Percentiles rank a stretch among this genome's conserved stretches.
Conservation (phyloP, 805 yeast species). For the Suhomyces prunicola region DNA sequence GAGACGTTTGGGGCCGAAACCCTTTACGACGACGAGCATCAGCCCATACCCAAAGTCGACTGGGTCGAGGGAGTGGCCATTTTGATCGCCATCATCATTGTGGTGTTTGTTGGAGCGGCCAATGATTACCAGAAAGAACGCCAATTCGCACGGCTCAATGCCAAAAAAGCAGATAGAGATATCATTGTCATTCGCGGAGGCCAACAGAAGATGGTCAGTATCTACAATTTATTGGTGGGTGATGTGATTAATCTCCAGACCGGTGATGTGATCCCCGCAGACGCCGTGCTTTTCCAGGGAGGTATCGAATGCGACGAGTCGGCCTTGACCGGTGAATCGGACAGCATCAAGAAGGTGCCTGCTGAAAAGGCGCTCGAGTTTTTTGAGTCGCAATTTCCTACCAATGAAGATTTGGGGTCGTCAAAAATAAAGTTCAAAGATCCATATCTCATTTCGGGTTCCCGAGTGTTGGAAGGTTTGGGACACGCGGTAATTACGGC, state of each 20-base stretch:
- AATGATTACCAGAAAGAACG: conserved; percentile 96
- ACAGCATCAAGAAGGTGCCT: conserved; percentile 68
- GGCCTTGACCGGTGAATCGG: conserved; percentile 90
- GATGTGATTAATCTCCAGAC: conserved; percentile 81
- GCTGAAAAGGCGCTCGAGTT: conserved; percentile 41
- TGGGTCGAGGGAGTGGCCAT: conserved; percentile 99
- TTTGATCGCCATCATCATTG: conserved; percentile 84
- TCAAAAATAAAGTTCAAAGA: conserved; percentile 51
- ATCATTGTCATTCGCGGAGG: conserved; percentile 76
- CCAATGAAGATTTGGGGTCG: conserved; percentile 40
- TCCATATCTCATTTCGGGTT: conserved; percentile 87
- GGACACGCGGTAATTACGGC: conserved; percentile 87
- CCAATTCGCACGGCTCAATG: conserved; percentile 84
- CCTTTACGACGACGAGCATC: conserved; percentile 74
- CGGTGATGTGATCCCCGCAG: conserved; percentile 93
- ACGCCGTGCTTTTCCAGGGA: conserved; percentile 71
- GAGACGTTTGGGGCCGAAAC: conserved; percentile 86
- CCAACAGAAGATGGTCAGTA: conserved; percentile 61
- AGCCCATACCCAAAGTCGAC: conserved; percentile 76
- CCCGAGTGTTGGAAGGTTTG: conserved; percentile 81
- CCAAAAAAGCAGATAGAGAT: conserved; percentile 81
- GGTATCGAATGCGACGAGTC: conserved; percentile 87
- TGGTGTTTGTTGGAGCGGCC: conserved; percentile 89
- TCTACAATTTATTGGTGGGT: conserved; percentile 79
- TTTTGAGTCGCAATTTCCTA: conserved; percentile 24